phyloP scores from a whole-genome alignment of 345 rosid species.

The Microcos paniculata region DNA sequence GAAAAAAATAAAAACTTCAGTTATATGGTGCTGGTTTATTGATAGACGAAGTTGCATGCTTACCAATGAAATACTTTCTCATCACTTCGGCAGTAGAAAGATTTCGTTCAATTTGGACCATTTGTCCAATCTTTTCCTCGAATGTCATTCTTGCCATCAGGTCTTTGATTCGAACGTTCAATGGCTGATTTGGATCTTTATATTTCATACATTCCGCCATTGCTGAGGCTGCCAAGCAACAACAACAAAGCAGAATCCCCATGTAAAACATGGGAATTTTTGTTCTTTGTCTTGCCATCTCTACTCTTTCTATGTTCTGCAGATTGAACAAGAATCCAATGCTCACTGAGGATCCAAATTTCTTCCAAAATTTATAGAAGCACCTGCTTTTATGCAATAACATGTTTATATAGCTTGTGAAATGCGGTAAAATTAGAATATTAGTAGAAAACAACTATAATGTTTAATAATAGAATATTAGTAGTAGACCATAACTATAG shows the following conservation, averaged over 20 bases:
- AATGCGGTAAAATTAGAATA: too few species aligned
- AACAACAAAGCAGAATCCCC: constrained; percentile 14
- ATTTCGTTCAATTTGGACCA: constrained; percentile 46
- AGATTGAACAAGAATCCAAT: neutral
- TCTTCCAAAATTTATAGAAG: neutral
- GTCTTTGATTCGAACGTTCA: constrained; percentile 40
- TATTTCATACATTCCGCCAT: constrained; percentile 27
- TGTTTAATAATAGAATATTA: too few species aligned
- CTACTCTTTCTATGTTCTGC: neutral
- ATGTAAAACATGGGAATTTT: neutral
- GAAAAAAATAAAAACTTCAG: neutral
- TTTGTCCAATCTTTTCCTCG: constrained; percentile 60
- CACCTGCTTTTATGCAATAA: neutral
- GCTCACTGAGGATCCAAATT: neutral
- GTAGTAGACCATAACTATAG: neutral
- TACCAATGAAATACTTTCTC: constrained; percentile 75
- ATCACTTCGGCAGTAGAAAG: constrained; percentile 33
- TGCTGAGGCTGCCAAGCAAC: neutral
- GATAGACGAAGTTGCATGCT: neutral
- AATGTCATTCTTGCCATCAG: constrained; percentile 47
- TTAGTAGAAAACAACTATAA: too few species aligned
- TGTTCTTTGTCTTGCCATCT: constrained; percentile 2
- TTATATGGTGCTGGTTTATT: neutral
- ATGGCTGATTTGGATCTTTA: constrained; percentile 39
- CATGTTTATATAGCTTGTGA: too few species aligned